A percentile compares a stretch with the other conserved stretches of the same genome.
Evolutionary conservation across 2,329 filamentous ascomycete genomes (phyloP).

Genomic region (Fonsecaea multimorphosa): DNA sequence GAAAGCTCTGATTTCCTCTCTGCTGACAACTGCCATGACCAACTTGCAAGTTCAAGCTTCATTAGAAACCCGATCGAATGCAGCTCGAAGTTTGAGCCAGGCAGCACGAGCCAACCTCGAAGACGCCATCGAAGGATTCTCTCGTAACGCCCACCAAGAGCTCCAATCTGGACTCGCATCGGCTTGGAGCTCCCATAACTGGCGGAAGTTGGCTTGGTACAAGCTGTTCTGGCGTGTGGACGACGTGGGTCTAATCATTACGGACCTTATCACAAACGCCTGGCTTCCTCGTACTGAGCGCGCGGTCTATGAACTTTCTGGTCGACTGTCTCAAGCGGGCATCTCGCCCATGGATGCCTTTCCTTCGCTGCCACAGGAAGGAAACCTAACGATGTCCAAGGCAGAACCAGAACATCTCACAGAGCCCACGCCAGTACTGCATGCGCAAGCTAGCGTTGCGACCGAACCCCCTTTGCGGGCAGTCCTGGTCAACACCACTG

Average conservation of each 20-base stretch:
- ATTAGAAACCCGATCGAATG: slow-evolving; percentile 31
- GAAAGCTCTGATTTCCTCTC: slow-evolving; percentile 68
- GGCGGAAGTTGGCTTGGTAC: slow-evolving; percentile 88
- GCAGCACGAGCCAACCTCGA: slow-evolving; percentile 59
- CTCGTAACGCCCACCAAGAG: slow-evolving; percentile 80
- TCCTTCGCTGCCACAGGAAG: slow-evolving; percentile 3
- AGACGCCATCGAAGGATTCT: slow-evolving; percentile 70
- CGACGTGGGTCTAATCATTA: slow-evolving; percentile 82
- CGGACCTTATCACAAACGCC: slow-evolving; percentile 74
- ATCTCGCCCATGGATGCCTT: slow-evolving; percentile 31
- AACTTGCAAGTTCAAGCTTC: slow-evolving; percentile 43
- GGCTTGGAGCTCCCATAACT: slow-evolving; percentile 76
- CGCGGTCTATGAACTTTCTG: slow-evolving; percentile 80
- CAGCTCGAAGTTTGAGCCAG: slow-evolving; percentile 48
- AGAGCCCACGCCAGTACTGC: slow-evolving; percentile 26
- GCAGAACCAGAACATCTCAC: neutral
- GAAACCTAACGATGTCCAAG: neutral
- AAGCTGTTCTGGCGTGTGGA: slow-evolving; percentile 95
- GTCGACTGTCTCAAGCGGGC: slow-evolving; percentile 72
- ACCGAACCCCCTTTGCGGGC: slow-evolving; percentile 26
- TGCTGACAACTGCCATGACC: slow-evolving; percentile 58
- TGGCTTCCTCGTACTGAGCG: slow-evolving; percentile 82
- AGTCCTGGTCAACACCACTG: slow-evolving; percentile 38
- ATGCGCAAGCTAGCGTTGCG: slow-evolving; percentile 30
- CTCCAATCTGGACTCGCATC: slow-evolving; percentile 78